phyloP scores from a whole-genome alignment of 2,329 filamentous ascomycete species.

The Bipolaris zeicola region DNA sequence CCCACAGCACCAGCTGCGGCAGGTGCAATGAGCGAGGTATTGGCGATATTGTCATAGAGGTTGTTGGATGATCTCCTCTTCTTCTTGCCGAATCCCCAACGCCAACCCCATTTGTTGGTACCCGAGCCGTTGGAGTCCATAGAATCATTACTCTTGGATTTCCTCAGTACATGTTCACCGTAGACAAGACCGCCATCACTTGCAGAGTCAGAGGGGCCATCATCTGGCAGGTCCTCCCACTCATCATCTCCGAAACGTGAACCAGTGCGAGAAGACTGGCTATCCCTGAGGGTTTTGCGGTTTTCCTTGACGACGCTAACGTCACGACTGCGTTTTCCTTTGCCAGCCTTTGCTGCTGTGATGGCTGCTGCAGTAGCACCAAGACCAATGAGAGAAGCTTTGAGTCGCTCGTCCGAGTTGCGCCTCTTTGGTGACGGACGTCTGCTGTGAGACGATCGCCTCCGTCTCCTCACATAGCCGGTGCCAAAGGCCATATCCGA shows the following conservation, averaged over 20 bases:
- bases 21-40: conserved; percentile 46
- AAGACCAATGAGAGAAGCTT: conserved; percentile 54
- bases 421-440: conserved; percentile 39
- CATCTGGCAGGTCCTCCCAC: conserved; percentile 48
- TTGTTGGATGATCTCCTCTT: conserved; percentile 45
- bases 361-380: conserved; percentile 58
- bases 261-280: conserved; percentile 29
- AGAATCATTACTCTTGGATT: conserved; percentile 57
- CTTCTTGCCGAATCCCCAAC: conserved; percentile 61
- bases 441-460: conserved; percentile 19
- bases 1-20: conserved; percentile 48
- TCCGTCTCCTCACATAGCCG: conserved; percentile 36
- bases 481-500: conserved; percentile 55
- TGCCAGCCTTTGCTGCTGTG: conserved; percentile 48
- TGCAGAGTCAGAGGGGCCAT: conserved; percentile 50
- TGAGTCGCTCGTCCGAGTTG: conserved; percentile 54
- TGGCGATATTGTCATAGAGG: conserved; percentile 41
- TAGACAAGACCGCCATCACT: conserved; percentile 66
- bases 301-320: conserved; percentile 45
- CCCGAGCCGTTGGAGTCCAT: conserved; percentile 60
- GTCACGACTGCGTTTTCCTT: conserved; percentile 38
- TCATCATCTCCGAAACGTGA: conserved; percentile 55
- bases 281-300: conserved; percentile 29
- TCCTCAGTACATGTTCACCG: conserved; percentile 53
- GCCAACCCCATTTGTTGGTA: conserved; percentile 64